phyloP scores from a whole-genome alignment of 257 asterid genomes.

The Echites panduratus region DNA sequence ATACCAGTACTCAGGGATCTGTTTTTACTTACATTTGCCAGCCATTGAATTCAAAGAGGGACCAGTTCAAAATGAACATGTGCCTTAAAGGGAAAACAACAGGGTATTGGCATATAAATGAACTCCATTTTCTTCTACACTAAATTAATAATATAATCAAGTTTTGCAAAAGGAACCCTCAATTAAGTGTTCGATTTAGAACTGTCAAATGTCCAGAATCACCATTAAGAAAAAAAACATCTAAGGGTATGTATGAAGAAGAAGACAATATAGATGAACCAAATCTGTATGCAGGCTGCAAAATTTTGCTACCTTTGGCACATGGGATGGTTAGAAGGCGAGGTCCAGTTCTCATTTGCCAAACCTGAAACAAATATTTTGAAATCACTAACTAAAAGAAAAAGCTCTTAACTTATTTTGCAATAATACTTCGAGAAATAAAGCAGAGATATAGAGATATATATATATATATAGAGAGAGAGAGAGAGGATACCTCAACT shows the following conservation, averaged over 20 bases:
- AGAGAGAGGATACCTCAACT: slow-evolving; percentile 61
- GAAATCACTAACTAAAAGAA: slow-evolving; percentile 1
- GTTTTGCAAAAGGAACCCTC: slow-evolving; percentile 8
- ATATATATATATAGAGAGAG: neutral
- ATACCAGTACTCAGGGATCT: too few species aligned
- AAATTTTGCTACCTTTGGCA: slow-evolving; percentile 81
- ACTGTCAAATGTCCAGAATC: slow-evolving; percentile 89
- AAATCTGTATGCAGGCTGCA: slow-evolving; percentile 87
- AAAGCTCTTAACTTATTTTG: slow-evolving; percentile 1
- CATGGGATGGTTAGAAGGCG: slow-evolving; percentile 80
- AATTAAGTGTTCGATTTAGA: slow-evolving; percentile 56
- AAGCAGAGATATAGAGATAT: too few species aligned
- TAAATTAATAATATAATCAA: neutral
- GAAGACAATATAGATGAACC: slow-evolving; percentile 42
- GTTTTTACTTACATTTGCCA: too few species aligned
- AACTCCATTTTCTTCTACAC: neutral
- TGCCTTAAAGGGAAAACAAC: neutral
- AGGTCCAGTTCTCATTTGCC: slow-evolving; percentile 99
- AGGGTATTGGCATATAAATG: neutral
- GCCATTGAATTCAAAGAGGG: neutral
- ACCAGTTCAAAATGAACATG: neutral
- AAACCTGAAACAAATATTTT: slow-evolving; percentile 44
- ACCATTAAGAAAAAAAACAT: slow-evolving; percentile 85
- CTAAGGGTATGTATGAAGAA: slow-evolving; percentile 57
- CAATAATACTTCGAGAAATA: neutral